Conservation (phyloP, 192 early-diverging fungal species). For the Diversispora eburnea region DNA sequence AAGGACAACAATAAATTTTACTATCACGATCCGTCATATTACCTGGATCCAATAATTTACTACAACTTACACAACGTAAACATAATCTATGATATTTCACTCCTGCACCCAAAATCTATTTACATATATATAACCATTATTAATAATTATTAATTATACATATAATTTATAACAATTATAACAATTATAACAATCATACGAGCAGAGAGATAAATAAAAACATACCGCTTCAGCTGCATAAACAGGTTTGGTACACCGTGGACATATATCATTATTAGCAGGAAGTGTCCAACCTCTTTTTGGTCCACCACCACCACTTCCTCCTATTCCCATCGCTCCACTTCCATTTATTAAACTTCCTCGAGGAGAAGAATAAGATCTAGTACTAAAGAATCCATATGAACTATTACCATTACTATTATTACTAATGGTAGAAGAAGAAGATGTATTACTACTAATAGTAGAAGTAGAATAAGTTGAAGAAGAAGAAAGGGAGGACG, state of each 20-base stretch:
- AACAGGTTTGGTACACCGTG: constrained; percentile 53
- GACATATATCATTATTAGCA: constrained; percentile 44
- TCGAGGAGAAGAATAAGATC: not conserved
- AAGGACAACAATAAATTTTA: constrained; percentile 49
- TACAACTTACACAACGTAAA: constrained; percentile 49
- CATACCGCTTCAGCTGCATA: constrained; percentile 57
- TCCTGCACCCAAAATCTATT: constrained; percentile 45
- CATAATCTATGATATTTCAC: constrained; percentile 60
- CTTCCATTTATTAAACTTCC: too few species aligned
- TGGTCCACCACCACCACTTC: not conserved
- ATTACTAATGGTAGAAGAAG: too few species aligned
- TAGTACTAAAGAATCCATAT: constrained; percentile 19
- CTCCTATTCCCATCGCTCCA: too few species aligned
- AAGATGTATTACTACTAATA: too few species aligned
- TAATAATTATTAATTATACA: not conserved
- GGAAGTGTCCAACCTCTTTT: constrained; percentile 12
- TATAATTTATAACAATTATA: not conserved
- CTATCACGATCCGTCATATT: constrained; percentile 54
- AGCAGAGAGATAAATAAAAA: constrained; percentile 1
- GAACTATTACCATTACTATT: not conserved
- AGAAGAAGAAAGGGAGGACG: not conserved
- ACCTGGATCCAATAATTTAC: constrained; percentile 52
- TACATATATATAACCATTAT: not conserved
- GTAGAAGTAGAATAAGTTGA: not conserved
- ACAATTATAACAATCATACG: not conserved